Conservation (phyloP, 164 flowering plant species). For the Houttuynia cordata region DNA sequence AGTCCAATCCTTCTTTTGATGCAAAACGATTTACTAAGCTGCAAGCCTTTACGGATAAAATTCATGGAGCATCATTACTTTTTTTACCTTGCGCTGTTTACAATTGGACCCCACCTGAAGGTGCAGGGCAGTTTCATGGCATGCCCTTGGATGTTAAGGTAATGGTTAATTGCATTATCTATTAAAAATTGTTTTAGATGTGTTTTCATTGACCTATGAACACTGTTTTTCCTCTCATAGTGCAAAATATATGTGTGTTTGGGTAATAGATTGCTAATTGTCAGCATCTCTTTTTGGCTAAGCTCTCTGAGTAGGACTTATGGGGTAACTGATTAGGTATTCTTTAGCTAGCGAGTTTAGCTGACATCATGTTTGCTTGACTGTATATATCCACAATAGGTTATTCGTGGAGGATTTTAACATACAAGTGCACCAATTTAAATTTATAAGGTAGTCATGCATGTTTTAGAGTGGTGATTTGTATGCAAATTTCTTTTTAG, state of each 20-base stretch:
- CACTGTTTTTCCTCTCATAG: neutral
- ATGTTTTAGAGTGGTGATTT: too few relatives aligned
- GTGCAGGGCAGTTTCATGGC: conserved; percentile 98
- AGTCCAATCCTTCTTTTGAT: conserved; percentile 58
- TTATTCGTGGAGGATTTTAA: too few relatives aligned
- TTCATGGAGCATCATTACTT: conserved; percentile 53
- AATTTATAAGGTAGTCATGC: too few relatives aligned
- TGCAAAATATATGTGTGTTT: neutral
- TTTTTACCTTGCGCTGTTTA: conserved; percentile 40
- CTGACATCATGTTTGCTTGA: too few relatives aligned
- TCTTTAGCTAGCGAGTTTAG: too few relatives aligned
- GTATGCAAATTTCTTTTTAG: too few relatives aligned
- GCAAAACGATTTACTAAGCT: conserved; percentile 42
- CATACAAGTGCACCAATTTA: too few relatives aligned
- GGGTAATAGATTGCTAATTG: neutral
- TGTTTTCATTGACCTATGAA: neutral
- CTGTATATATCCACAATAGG: too few relatives aligned
- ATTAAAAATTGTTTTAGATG: conserved; percentile 3
- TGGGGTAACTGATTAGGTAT: too few relatives aligned
- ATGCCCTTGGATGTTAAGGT: conserved; percentile 98
- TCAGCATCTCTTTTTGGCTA: neutral
- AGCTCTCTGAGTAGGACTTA: too few relatives aligned
- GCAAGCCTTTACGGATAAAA: conserved; percentile 40
- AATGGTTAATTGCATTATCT: neutral
- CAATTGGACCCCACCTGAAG: conserved; percentile 99